Base-by-base conservation (phyloP, 768 basidiomycete species). In the Mycena crocata region DNA sequence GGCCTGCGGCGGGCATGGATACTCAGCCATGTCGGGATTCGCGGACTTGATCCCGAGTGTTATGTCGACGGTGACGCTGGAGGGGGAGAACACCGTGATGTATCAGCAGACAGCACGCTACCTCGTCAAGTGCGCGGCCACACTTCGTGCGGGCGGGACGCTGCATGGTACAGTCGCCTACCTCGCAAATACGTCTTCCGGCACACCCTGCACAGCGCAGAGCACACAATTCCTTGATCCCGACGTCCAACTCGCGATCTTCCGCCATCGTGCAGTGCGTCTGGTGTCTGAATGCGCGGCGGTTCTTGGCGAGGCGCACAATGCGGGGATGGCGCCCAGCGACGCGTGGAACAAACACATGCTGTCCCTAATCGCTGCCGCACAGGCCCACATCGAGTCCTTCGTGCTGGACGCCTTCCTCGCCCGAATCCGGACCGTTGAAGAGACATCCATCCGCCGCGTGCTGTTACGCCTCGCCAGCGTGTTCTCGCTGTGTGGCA, bases 21-120 rank as follows among this genome's bases (percentile, higher is more conserved):
- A 73, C 39, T 72, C 70, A 2, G 60, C 51, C 15, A 52, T 76
- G 21, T 75, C 73, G n/a, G 75, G 75, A 7, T 46, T 76, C 28
- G 74, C 71, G 1, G 57, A 68, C 5, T 48, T 75, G n/a, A 62
- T 71, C 5, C 42, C 67, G 2, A 68, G 66, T 28, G 26, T 71
- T 21, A 60, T 71, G 8, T 56, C 75, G 10, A 67, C 68, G 39
- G 55, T 64, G 15, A 75, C 72, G 5, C 55, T 74, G 17, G 73
- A 76, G 49, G 75, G 75, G 17, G 75, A 75, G 55, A 72, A 75
- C 51, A 73, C 70, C 32, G 74, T 74, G 32, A 73, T 75, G 74
- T 76, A 72, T 40, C 74, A 72, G 58, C 75, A 76, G 63, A 58
- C 74, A 5, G 75, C 74, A 5, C 60, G 74, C 14, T 73, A 71